Evolutionary conservation across 495 filamentous ascomycete genomes (phyloP), one percentile per base, ranked within the genome.

Genomic region (Geopyxis carbonaria): DNA sequence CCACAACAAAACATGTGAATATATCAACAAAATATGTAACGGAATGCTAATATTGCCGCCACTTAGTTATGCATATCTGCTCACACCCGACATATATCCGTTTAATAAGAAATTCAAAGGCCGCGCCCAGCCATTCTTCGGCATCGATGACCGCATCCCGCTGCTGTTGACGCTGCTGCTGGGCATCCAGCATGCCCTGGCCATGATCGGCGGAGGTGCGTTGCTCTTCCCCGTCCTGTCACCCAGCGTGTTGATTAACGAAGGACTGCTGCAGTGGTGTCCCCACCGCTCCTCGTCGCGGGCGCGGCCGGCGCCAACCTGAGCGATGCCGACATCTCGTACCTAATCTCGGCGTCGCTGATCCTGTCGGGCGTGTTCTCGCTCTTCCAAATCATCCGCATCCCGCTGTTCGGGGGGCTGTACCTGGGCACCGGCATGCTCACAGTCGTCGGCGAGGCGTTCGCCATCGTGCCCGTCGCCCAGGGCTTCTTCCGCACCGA

Each of bases 31-130:
- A 30, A 30, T 11, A n/a, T 11, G 27, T 15, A 11, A 11, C 15
- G 27, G 11, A 11, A 11, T 30, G 27, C 11, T 15, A 15, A n/a
- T 15, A 30, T 30, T 5, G 2, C 11, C 3, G 59, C n/a, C n/a
- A n/a, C n/a, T n/a, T 59, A 60, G 60, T 35, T 62, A 62, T 42
- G 19, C 55, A 14, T 62, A 59, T 44, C 53, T 62, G 13, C 56
- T 62, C 24, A 61, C 59, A n/a, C 59, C 59, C 4, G 57, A 62
- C 44, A 59, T 62, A 34, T 66, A 63, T 48, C 57, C 56, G 7
- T 49, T 58, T 16, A 58, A 58, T 29, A 20, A 44, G 19, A 61
- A 58, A 32, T 61, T 59, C 43, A 60, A 60, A 32, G 51, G 53
- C 45, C 57, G 55, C 31, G 35, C 56, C 45, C 51, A 57, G 15